Conservation (phyloP, 2,329 filamentous ascomycete genomes). For the Capronia americana region DNA sequence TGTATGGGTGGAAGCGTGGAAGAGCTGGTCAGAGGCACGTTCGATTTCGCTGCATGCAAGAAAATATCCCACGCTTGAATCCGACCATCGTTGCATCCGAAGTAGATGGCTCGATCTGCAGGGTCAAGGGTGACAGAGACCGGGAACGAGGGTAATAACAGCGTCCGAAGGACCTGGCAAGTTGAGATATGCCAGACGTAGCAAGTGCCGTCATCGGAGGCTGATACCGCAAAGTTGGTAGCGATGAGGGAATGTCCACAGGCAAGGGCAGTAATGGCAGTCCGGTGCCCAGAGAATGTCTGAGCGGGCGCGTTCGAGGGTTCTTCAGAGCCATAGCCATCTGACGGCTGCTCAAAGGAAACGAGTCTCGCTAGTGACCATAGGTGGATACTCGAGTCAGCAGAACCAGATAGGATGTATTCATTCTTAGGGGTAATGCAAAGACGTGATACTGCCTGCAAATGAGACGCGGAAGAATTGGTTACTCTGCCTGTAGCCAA, state of each 20-base stretch:
- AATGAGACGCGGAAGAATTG: slow-evolving; percentile 51
- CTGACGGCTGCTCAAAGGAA: slow-evolving; percentile 58
- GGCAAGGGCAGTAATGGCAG: slow-evolving; percentile 55
- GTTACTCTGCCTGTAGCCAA: slow-evolving; percentile 62
- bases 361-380: slow-evolving; percentile 84
- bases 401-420: slow-evolving; percentile 54
- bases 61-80: slow-evolving; percentile 82
- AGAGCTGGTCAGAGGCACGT: slow-evolving; percentile 37
- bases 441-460: slow-evolving; percentile 71
- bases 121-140: slow-evolving; percentile 79
- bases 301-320: slow-evolving; percentile 69
- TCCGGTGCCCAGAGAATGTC: slow-evolving; percentile 75
- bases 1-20: slow-evolving; percentile 49
- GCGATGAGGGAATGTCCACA: slow-evolving; percentile 72
- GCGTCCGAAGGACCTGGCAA: slow-evolving; percentile 77
- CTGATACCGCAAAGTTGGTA: slow-evolving; percentile 82
- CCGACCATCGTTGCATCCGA: slow-evolving; percentile 79
- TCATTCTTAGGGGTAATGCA: slow-evolving; percentile 69
- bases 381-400: slow-evolving; percentile 86
- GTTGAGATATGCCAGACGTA: slow-evolving; percentile 92
- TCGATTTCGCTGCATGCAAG: slow-evolving; percentile 20
- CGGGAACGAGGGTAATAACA: slow-evolving; percentile 77
- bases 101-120: slow-evolving; percentile 80
- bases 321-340: slow-evolving; percentile 54
- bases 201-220: slow-evolving; percentile 84